These are phyloP conservation scores for Ogataea dorogensis DNA, from an alignment of 805 yeast genomes.

Conservation along the genomic window DNA sequence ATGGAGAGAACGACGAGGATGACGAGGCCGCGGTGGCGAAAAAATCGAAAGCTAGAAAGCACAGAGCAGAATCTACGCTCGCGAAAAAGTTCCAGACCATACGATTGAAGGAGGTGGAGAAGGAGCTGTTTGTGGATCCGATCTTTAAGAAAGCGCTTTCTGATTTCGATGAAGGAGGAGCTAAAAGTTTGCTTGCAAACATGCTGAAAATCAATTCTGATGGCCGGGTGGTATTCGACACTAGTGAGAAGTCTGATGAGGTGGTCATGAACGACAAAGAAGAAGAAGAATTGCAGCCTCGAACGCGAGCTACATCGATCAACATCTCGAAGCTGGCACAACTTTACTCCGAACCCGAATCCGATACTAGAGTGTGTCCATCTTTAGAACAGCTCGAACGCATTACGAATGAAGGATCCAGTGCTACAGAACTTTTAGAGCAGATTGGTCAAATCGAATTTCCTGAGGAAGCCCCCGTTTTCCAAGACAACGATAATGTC, in stretches of 20 bases:
- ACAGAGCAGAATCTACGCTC: conserved; percentile 32
- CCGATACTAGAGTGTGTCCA: conserved; percentile 56
- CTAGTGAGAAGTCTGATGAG: conserved; percentile 32
- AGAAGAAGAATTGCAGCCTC: conserved; percentile 3
- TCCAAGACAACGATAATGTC: conserved; percentile 22
- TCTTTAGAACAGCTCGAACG: conserved; percentile 59
- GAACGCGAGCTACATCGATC: conserved; percentile 1
- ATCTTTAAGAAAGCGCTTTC: conserved; percentile 56
- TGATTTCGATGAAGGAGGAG: conserved; percentile 64
- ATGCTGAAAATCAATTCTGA: conserved; percentile 45
- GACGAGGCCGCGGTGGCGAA: conserved; percentile 16
- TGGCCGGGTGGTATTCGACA: conserved; percentile 52
- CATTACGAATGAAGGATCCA: conserved; percentile 28
- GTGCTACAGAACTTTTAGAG: conserved; percentile 27
- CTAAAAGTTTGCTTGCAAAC: conserved; percentile 50
- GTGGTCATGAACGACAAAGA: conserved; percentile 12
- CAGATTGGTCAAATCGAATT: conserved; percentile 25
- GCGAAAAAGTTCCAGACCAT: conserved; percentile 41
- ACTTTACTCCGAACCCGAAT: conserved; percentile 27
- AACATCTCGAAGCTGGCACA: conserved; percentile 13
- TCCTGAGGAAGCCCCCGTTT: conserved; percentile 18
- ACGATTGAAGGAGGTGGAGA: conserved; percentile 45
- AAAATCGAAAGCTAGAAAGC: conserved; percentile 20
- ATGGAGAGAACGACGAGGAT: conserved; percentile 25
- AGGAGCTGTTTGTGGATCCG: conserved; percentile 52